Evolutionary conservation across 1,139 yeast genomes (phyloP).

Genomic region (Debaryomyces singareniensis): DNA sequence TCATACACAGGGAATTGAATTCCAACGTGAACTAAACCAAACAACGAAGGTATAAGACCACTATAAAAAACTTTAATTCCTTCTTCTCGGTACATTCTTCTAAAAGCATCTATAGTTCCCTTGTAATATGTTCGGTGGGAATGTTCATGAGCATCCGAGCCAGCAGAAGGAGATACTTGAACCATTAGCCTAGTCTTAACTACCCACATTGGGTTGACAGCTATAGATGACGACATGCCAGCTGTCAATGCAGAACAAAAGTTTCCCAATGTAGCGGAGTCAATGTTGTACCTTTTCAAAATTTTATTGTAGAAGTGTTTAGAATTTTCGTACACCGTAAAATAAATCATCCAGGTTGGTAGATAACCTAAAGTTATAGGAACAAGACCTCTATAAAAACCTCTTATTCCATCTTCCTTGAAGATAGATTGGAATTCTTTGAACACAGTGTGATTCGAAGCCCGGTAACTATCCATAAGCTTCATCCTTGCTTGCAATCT

Average conservation of each 20-base stretch:
- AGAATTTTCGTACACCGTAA: slow-evolving; percentile 79
- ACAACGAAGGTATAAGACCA: slow-evolving; percentile 83
- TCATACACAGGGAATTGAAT: slow-evolving; percentile 97
- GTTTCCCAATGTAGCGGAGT: slow-evolving; percentile 52
- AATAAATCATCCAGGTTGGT: slow-evolving; percentile 97
- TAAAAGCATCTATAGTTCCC: slow-evolving; percentile 81
- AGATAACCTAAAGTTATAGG: slow-evolving; percentile 91
- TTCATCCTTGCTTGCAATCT: slow-evolving; percentile 41
- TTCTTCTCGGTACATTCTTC: slow-evolving; percentile 70
- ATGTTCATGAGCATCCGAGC: not conserved
- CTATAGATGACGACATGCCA: slow-evolving; percentile 79
- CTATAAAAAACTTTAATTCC: slow-evolving; percentile 83
- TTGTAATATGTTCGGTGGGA: slow-evolving; percentile 41
- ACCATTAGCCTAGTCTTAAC: slow-evolving; percentile 91
- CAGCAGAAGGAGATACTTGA: slow-evolving; percentile 39
- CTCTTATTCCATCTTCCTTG: slow-evolving; percentile 72
- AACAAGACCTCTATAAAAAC: slow-evolving; percentile 83
- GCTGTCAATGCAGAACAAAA: slow-evolving; percentile 83
- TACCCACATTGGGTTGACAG: slow-evolving; percentile 97
- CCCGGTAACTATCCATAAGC: not conserved
- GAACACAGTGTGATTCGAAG: slow-evolving; percentile 1
- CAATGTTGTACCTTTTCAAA: slow-evolving; percentile 20
- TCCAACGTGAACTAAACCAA: slow-evolving; percentile 91
- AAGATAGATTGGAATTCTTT: slow-evolving; percentile 55
- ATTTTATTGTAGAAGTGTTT: slow-evolving; percentile 38